A percentile compares a stretch with the other conserved stretches of the same genome.
Conservation (phyloP, 495 filamentous ascomycete genomes). For the Penicillium subrubescens region DNA sequence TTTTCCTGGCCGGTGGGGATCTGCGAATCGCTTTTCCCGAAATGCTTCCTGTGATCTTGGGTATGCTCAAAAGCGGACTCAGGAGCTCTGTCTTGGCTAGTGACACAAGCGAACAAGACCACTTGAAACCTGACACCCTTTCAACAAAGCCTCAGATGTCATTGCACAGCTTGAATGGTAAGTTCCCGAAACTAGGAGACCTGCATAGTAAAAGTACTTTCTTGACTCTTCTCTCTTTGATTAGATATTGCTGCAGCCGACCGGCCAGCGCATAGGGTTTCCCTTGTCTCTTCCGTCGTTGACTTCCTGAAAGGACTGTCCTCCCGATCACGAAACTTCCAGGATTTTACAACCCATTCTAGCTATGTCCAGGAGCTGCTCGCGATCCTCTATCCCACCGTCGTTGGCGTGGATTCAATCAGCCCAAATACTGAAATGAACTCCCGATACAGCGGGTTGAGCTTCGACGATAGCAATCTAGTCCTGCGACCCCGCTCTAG, state of each 20-base stretch:
- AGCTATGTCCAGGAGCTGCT: slow-evolving; percentile 79
- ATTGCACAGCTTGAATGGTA: slow-evolving; percentile 22
- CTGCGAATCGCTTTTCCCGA: slow-evolving; percentile 73
- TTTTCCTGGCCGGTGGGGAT: slow-evolving; percentile 58
- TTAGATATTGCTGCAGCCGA: slow-evolving; percentile 18
- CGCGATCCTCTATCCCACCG: slow-evolving; percentile 76
- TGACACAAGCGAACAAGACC: not conserved
- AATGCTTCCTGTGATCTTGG: slow-evolving; percentile 76
- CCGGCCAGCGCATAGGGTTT: slow-evolving; percentile 21
- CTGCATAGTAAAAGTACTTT: not conserved
- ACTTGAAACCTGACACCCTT: not conserved
- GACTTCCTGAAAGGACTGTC: slow-evolving; percentile 81
- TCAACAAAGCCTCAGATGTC: slow-evolving; percentile 24
- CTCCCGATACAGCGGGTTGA: slow-evolving; percentile 74
- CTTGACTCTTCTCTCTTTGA: not conserved
- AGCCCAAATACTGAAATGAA: slow-evolving; percentile 81
- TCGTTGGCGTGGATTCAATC: slow-evolving; percentile 81
- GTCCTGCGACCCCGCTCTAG: slow-evolving; percentile 72
- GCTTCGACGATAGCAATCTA: slow-evolving; percentile 83
- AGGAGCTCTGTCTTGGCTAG: slow-evolving; percentile 46
- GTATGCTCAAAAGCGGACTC: slow-evolving; percentile 84
- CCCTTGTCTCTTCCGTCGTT: slow-evolving; percentile 69
- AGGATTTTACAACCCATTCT: slow-evolving; percentile 76
- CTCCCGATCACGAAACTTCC: slow-evolving; percentile 67
- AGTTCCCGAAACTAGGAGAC: not conserved